Evolutionary conservation across 345 rosid species (phyloP).

Genomic region (Durio zibethinus): DNA sequence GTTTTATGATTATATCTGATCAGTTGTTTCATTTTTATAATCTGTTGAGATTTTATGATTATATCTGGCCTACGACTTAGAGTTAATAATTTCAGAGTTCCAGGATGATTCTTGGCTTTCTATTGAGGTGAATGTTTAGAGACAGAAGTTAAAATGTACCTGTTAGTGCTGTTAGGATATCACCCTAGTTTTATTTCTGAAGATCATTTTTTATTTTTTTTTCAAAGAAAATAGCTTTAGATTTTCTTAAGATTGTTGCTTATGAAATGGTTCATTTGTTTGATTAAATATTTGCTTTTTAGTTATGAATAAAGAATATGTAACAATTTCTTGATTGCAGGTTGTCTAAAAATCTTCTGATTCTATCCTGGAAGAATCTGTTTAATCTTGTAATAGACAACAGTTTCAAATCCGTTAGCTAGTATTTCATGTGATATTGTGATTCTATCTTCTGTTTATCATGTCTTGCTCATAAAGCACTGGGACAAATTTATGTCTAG

Average conservation of each 20-base stretch:
- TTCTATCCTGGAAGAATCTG: neutral
- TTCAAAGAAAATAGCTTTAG: neutral
- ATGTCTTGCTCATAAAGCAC: neutral
- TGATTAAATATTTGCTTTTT: neutral
- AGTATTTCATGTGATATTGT: neutral
- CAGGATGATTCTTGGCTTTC: neutral
- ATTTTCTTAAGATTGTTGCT: neutral
- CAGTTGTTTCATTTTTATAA: no score
- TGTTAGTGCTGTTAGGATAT: neutral
- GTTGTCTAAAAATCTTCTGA: neutral
- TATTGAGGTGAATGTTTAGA: neutral
- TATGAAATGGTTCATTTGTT: neutral
- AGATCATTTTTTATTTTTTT: neutral
- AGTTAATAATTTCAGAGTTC: neutral
- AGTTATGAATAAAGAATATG: neutral
- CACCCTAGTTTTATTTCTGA: neutral
- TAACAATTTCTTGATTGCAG: neutral
- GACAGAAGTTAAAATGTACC: neutral
- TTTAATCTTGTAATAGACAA: neutral
- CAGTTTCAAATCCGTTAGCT: neutral
- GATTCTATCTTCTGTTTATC: neutral
- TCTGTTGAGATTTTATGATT: neutral
- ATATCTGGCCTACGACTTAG: neutral
- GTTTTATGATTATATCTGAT: neutral
- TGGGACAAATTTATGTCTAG: neutral